phyloP scores from a whole-genome alignment of 2,329 filamentous ascomycete genomes.

The Hirsutella minnesotensis region DNA sequence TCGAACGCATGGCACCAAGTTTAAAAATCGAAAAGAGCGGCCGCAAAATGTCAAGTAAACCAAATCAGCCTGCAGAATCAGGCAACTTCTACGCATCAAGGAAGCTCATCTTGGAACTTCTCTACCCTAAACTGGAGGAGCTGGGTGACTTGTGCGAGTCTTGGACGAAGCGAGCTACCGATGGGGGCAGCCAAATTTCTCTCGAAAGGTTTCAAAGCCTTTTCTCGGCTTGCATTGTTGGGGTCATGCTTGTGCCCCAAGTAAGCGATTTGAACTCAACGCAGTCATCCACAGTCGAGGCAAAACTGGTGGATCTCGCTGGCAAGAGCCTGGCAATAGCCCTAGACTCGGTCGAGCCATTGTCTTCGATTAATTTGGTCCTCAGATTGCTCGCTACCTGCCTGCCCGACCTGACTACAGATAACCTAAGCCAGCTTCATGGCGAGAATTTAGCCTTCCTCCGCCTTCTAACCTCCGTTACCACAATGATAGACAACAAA shows the following conservation, averaged over 20 bases:
- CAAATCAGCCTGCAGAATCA: conserved; percentile 15
- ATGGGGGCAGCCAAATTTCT: conserved; percentile 37
- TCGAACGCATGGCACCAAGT: conserved; percentile 20
- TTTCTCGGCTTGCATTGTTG: conserved; percentile 33
- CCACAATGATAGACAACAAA: conserved; percentile 11
- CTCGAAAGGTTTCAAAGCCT: conserved; percentile 40
- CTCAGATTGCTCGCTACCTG: conserved; percentile 31
- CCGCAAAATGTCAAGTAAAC: conserved; percentile 4
- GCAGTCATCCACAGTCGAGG: conserved; percentile 36
- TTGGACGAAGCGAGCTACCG: conserved; percentile 32
- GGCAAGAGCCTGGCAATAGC: conserved; percentile 28
- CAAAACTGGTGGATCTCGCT: conserved; percentile 26
- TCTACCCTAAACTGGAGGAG: conserved; percentile 40
- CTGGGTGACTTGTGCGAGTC: conserved; percentile 31
- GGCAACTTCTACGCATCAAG: conserved; percentile 28
- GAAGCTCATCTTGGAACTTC: conserved; percentile 40
- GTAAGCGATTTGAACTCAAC: conserved; percentile 33
- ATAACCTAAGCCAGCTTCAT: conserved; percentile 24
- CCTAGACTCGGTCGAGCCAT: conserved; percentile 31
- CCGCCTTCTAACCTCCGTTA: conserved; percentile 29
- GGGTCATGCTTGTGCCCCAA: conserved; percentile 33
- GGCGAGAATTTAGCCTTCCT: conserved; percentile 28
- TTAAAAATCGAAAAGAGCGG: background rate
- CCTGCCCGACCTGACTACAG: conserved; percentile 30
- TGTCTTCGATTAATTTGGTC: conserved; percentile 32